Conservation (phyloP, 2,329 filamentous ascomycete species). For the Trichoderma lentiforme region DNA sequence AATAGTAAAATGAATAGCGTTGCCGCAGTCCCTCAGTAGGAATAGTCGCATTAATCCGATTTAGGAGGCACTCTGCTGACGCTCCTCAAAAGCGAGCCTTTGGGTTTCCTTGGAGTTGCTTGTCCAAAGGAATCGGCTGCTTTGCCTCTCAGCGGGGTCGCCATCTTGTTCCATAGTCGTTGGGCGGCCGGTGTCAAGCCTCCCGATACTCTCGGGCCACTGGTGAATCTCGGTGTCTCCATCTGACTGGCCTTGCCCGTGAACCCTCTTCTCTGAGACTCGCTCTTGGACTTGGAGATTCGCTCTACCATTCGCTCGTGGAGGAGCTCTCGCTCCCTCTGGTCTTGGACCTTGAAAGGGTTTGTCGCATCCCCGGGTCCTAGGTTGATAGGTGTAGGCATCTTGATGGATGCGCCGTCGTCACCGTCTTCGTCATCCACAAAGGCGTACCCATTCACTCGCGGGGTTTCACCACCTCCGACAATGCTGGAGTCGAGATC, state of each 20-base stretch:
- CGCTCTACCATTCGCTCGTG: slow-evolving; percentile 85
- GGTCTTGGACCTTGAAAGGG: slow-evolving; percentile 75
- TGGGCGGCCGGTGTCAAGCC: slow-evolving; percentile 72
- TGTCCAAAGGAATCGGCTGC: slow-evolving; percentile 34
- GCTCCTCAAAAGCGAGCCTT: slow-evolving; percentile 39
- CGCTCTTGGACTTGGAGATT: slow-evolving; percentile 68
- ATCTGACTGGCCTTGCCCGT: slow-evolving; percentile 57
- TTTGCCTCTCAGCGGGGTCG: slow-evolving; percentile 39
- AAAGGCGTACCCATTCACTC: slow-evolving; percentile 91
- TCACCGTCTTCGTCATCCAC: slow-evolving; percentile 75
- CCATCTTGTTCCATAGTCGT: slow-evolving; percentile 62
- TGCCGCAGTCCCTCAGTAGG: not conserved
- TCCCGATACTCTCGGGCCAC: slow-evolving; percentile 56
- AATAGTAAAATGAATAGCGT: not conserved
- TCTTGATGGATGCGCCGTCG: slow-evolving; percentile 28
- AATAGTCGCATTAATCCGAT: slow-evolving; percentile 11
- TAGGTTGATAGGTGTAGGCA: slow-evolving; percentile 50
- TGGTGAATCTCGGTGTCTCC: slow-evolving; percentile 68
- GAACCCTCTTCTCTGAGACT: slow-evolving; percentile 55
- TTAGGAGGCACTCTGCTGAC: slow-evolving; percentile 29
- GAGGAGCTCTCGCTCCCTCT: slow-evolving; percentile 72
- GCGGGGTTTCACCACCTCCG: slow-evolving; percentile 73
- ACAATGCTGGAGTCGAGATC: slow-evolving; percentile 57
- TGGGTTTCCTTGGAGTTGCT: slow-evolving; percentile 37
- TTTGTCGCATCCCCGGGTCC: slow-evolving; percentile 62